Base-by-base conservation (phyloP, 257 asterid genomes). In the Dorcoceras hygrometricum region DNA sequence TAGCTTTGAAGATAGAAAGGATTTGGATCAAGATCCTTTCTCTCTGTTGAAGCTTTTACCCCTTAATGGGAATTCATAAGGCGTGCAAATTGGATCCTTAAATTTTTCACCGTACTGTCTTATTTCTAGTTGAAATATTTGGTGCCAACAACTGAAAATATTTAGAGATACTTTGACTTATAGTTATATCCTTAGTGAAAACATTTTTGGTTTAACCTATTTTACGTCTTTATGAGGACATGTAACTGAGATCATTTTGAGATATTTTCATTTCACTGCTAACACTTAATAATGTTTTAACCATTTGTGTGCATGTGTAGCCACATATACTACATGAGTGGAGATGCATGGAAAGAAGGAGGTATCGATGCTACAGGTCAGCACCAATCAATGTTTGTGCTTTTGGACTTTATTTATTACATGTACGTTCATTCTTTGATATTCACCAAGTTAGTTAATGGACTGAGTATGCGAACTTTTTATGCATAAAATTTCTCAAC, bases 271-370 rank as follows among this genome's bases (percentile, higher is more conserved):
- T 46, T 16, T 46, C 22, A 46, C 18, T 46, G 22, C 54, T 14
- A 46, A 46, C 54, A 46, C 19, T 29, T 34, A 32, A 66, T n/a
- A 68, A 28, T 59, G 22, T 46, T 12, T 67, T 79, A 58, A 72
- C 74, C 73, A 23, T 66, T 57, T 62, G 43, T 64, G 55, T 77
- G 34, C 78, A 67, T 66, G 68, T 83, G 86, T 78, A 94, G 99
- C 81, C 99, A 94, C 80, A 97, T 94, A 29, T 91, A 87, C 86
- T 94, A 94, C 85, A 94, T 94, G 98, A 94, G 99, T 76, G 99
- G 99, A 63, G 99, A 94, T 84, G 98, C 98, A 20, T 94, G 99
- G 99, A 94, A 94, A 83, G 98, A 91, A 81, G 99, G 99, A 77
- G 99, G 99, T 39, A 94, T 94, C 66, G 99, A 94, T 84, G 98